Percentiles rank a stretch among this genome's conserved stretches.
phyloP scores from a whole-genome alignment of 148 eudicot genomes.

The Rhododendron williamsianum region DNA sequence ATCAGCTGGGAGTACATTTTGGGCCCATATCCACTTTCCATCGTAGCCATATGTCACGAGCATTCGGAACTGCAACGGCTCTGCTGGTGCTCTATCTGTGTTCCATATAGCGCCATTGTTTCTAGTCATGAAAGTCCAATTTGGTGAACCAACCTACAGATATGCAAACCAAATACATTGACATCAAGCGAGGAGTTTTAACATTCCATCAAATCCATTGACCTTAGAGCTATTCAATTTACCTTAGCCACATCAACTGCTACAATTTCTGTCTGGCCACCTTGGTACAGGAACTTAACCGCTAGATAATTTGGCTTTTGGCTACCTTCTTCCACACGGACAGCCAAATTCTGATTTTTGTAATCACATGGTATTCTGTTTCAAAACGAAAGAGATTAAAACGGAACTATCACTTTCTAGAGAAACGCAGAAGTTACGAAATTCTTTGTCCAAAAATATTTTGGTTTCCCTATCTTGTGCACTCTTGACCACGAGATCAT shows the following conservation, averaged over 20 bases:
- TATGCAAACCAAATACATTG: background rate
- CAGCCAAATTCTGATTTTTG: constrained; percentile 49
- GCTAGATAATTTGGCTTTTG: constrained; percentile 58
- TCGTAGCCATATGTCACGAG: constrained; percentile 61
- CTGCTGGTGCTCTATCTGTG: constrained; percentile 49
- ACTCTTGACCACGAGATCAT: background rate
- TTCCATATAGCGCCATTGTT: constrained; percentile 75
- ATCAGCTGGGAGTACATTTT: constrained; percentile 53
- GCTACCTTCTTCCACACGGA: constrained; percentile 74
- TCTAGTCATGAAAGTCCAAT: constrained; percentile 51
- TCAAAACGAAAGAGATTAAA: background rate
- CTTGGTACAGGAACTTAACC: constrained; percentile 68
- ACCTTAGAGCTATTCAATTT: background rate
- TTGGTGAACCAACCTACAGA: constrained; percentile 45
- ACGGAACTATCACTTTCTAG: background rate
- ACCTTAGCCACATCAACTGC: constrained; percentile 64
- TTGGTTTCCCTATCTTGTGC: background rate
- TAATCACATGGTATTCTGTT: constrained; percentile 76
- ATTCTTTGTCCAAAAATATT: background rate
- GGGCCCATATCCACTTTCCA: constrained; percentile 59
- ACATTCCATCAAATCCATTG: background rate
- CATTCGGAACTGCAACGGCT: constrained; percentile 63
- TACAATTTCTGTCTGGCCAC: constrained; percentile 84
- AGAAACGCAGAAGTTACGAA: background rate
- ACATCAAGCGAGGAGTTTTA: background rate